Base-by-base conservation (phyloP, 805 yeast species). In the Saturnispora mendoncae region DNA sequence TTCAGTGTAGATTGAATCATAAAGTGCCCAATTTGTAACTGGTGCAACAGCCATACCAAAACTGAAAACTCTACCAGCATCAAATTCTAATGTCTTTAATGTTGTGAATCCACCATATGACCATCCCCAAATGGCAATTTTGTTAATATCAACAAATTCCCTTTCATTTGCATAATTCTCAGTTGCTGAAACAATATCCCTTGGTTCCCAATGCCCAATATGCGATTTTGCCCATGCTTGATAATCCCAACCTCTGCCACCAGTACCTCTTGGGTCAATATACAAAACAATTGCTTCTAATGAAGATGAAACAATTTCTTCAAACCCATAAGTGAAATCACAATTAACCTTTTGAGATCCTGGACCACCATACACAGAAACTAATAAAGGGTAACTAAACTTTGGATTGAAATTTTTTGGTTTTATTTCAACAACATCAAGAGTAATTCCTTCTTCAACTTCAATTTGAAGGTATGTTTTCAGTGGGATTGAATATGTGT, bases 11-110 rank as follows among this genome's bases (percentile, higher is more conserved):
- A 84, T 74, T 0, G 90, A 78, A 58, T 84, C 87, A 52, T 84
- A 84, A 26, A 76, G 67, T 42, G 62, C 58, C 90, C 90, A 84
- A 51, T 81, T 69, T 5, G 94, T 84, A 3, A 84, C 94, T 0
- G 94, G 94, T 0, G 94, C 94, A 32, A 84, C 87, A 0, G 88
- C 77, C 68, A 81, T 75, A 7, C 90, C 92, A 53, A 71, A 84
- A 46, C 78, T 77, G 65, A 84, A 83, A 0, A 70, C 68, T 7
- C 71, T 59, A 5, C 84, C 79, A 12, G 57, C 53, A 54, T 84
- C 94, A 36, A 64, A 67, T 56, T 84, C 94, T 26, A 83, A 55
- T 0, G 88, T 80, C 56, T 84, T 84, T 40, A 84, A 60, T 0
- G 90, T 78, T 7, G 80, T 67, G 54, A 79, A 84, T 1, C 90